phyloP scores from a whole-genome alignment of 2,329 filamentous ascomycete genomes.

The Colletotrichum shisoi region DNA sequence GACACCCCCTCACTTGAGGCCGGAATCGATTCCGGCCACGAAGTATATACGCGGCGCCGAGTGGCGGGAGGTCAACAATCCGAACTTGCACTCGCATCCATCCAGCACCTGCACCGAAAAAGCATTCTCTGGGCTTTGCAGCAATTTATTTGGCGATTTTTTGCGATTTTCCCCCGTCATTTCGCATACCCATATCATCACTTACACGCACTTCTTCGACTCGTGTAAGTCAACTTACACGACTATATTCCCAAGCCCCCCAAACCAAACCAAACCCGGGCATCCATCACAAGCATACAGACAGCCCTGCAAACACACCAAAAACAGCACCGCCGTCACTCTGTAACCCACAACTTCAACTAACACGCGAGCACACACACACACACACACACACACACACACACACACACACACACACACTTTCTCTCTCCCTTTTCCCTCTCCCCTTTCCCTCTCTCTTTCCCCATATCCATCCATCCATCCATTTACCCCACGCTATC shows the following conservation, averaged over 20 bases:
- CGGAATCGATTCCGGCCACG: constrained; percentile 60
- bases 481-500: constrained; percentile 18
- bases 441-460: neutral
- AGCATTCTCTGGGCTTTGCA: neutral
- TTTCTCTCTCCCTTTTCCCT: too few relatives aligned
- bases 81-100: constrained; percentile 35
- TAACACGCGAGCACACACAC: constrained; percentile 1
- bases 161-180: constrained; percentile 21
- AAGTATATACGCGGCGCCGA: constrained; percentile 56
- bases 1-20: constrained; percentile 49
- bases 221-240: constrained; percentile 28
- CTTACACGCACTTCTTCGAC: constrained; percentile 11
- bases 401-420: neutral
- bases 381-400: neutral
- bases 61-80: constrained; percentile 28
- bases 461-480: constrained; percentile 18
- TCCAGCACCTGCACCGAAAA: constrained; percentile 31
- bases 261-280: constrained; percentile 5
- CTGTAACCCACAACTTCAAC: constrained; percentile 29
- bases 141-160: constrained; percentile 21
- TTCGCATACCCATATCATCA: constrained; percentile 32
- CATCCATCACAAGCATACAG: constrained; percentile 25
- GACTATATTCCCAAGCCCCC: neutral
- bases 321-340: constrained; percentile 17
- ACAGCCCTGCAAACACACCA: neutral